phyloP scores from a whole-genome alignment of 345 rosid genomes.

The Populus ilicifolia region DNA sequence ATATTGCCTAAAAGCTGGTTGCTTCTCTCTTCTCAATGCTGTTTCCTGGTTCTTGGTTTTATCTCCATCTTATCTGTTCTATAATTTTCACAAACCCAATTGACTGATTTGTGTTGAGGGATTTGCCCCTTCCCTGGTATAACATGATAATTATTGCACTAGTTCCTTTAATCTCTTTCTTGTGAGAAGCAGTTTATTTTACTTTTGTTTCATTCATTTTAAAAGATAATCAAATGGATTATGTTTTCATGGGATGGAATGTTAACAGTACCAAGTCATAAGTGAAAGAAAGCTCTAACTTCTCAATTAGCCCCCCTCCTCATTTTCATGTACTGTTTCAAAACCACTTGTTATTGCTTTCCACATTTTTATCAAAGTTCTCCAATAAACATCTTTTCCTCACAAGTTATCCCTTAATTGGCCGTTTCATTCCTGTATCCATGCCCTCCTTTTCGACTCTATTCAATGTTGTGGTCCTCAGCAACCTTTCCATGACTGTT shows the following conservation, averaged over 20 bases:
- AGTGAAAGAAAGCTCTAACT: too few species aligned
- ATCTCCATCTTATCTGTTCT: background rate
- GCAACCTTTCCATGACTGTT: background rate
- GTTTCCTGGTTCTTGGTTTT: background rate
- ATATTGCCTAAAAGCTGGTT: background rate
- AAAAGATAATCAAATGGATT: background rate
- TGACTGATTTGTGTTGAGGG: background rate
- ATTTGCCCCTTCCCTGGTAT: background rate
- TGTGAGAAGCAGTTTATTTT: background rate
- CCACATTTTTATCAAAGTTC: background rate
- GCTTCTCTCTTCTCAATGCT: background rate
- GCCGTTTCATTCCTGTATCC: background rate
- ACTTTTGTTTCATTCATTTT: background rate
- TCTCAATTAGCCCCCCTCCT: background rate
- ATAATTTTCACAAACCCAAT: background rate
- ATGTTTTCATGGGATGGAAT: background rate
- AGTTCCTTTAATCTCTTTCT: background rate
- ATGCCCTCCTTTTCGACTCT: too few species aligned
- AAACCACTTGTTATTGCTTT: background rate
- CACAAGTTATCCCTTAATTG: background rate
- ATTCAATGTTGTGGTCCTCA: background rate
- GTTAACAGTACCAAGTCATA: too few species aligned
- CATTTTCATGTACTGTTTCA: background rate
- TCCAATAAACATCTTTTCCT: background rate
- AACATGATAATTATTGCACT: background rate